Evolutionary conservation across 2,329 filamentous ascomycete genomes (phyloP).

Genomic region (Arthrobotrys pseudoclavata): DNA sequence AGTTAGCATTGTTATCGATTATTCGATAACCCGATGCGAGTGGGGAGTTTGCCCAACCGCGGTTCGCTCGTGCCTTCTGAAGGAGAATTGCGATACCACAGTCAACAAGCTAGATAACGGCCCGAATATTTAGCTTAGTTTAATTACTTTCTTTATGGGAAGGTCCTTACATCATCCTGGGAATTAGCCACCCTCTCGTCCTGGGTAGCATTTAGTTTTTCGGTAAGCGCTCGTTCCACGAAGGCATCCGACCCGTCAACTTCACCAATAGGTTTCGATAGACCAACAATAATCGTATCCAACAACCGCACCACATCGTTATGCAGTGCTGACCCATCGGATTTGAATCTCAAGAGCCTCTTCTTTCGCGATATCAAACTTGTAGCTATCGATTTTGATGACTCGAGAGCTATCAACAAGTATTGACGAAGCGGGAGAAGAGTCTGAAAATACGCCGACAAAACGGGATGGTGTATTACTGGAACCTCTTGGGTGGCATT

Average conservation of each 20-base stretch:
- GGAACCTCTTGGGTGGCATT: conserved; percentile 16
- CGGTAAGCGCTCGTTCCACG: conserved; percentile 40
- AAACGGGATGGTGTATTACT: conserved; percentile 72
- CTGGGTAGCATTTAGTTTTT: conserved; percentile 49
- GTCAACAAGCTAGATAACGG: conserved; percentile 29
- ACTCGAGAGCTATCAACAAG: conserved; percentile 66
- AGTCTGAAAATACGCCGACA: conserved; percentile 77
- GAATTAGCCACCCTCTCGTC: conserved; percentile 43
- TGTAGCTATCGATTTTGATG: conserved; percentile 39
- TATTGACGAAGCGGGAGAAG: conserved; percentile 79
- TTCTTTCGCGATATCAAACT: conserved; percentile 46
- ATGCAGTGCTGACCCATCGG: conserved; percentile 39
- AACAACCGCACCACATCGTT: conserved; percentile 72
- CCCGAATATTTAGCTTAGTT: conserved; percentile 10
- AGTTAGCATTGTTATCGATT: conserved; percentile 30
- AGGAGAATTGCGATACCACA: conserved; percentile 40
- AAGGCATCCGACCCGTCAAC: conserved; percentile 37
- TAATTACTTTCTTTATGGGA: neutral
- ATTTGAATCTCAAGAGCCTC: conserved; percentile 43
- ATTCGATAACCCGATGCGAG: conserved; percentile 39
- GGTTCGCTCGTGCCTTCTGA: conserved; percentile 35
- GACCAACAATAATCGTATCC: conserved; percentile 78
- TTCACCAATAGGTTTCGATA: conserved; percentile 64
- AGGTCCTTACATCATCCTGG: conserved; percentile 36
- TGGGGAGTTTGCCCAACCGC: conserved; percentile 42